Evolutionary conservation across 1,139 yeast genomes (phyloP), one percentile per base, ranked within the genome.

Genomic region (Taphrina pruni): DNA sequence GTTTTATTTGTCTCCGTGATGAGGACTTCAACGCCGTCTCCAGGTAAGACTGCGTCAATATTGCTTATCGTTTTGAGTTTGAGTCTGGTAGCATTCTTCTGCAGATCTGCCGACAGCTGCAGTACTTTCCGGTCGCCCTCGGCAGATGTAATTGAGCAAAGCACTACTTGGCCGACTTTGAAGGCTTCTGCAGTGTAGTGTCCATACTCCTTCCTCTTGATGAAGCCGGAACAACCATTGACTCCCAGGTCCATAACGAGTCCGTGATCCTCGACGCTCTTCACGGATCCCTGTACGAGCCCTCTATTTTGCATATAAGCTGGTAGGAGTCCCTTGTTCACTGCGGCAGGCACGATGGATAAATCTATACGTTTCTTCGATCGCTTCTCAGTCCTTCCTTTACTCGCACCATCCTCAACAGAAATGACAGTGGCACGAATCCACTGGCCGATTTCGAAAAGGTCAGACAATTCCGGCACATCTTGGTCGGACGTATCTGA

Each of bases 201-300:
- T 17, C 65, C 65, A 26, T 46, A 39, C 7, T 65, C 69, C 38
- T 65, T 65, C 52, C 86, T 87, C 1, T 96, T 85, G 70, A 94
- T 82, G 78, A 94, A 94, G 0, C 96, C 98, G 26, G 86, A 79
- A 17, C 84, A 71, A 9, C 79, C 81, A 14, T 81, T 79, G 67
- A 83, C 80, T 35, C 97, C 97, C 39, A 89, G 78, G 74, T 88
- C 89, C 66, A 93, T 79, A 70, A 90, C 85, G 17, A 87, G 84
- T 79, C 99, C 99, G 76, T 90, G 97, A 76, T 94, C 99, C 82
- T 94, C 98, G 35, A 90, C 80, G 66, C 96, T 88, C 71, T 83
- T 83, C 20, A 94, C 87, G 1, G 91, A 83, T 39, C 88, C 92
- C 79, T 94, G 99, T 1, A 94, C 76, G 7, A 88, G 77, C 74